These are phyloP conservation scores for Fusarium falciforme DNA, from an alignment of 2,329 filamentous ascomycete genomes.

Conservation along the genomic window DNA sequence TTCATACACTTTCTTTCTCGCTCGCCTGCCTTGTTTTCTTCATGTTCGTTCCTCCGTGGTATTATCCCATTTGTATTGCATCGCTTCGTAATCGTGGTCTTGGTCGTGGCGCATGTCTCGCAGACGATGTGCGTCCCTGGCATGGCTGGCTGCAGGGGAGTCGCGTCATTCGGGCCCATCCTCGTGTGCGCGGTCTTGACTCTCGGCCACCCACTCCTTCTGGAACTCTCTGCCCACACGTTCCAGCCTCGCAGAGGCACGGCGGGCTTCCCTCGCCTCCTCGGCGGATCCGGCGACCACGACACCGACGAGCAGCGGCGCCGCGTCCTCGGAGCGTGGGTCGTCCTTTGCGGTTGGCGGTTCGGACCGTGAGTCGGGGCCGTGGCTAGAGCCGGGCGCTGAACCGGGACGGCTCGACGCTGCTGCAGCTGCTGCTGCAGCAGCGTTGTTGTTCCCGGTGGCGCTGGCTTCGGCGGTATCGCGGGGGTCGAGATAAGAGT, in stretches of 20 bases:
- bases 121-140: neutral
- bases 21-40: neutral
- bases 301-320: slow-evolving; percentile 66
- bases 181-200: slow-evolving; percentile 39
- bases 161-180: slow-evolving; percentile 41
- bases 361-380: slow-evolving; percentile 25
- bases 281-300: slow-evolving; percentile 64
- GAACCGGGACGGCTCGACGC: slow-evolving; percentile 24
- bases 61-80: slow-evolving; percentile 36
- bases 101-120: slow-evolving; percentile 22
- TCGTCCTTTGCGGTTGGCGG: slow-evolving; percentile 29
- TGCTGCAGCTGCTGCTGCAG: neutral
- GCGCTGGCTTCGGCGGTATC: slow-evolving; percentile 34
- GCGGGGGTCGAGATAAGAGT: slow-evolving; percentile 60
- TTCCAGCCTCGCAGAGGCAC: slow-evolving; percentile 65
- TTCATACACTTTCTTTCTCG: neutral
- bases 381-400: slow-evolving; percentile 31
- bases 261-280: slow-evolving; percentile 62
- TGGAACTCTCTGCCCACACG: slow-evolving; percentile 67
- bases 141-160: neutral
- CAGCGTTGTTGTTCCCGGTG: slow-evolving; percentile 17
- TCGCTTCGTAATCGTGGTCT: slow-evolving; percentile 41
- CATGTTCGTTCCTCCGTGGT: slow-evolving; percentile 15
- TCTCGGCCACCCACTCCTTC: slow-evolving; percentile 58
- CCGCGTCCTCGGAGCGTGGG: slow-evolving; percentile 47